These are phyloP conservation scores for Antarctomyces pellizariae DNA, from an alignment of 495 filamentous ascomycete genomes.

Conservation along the genomic window DNA sequence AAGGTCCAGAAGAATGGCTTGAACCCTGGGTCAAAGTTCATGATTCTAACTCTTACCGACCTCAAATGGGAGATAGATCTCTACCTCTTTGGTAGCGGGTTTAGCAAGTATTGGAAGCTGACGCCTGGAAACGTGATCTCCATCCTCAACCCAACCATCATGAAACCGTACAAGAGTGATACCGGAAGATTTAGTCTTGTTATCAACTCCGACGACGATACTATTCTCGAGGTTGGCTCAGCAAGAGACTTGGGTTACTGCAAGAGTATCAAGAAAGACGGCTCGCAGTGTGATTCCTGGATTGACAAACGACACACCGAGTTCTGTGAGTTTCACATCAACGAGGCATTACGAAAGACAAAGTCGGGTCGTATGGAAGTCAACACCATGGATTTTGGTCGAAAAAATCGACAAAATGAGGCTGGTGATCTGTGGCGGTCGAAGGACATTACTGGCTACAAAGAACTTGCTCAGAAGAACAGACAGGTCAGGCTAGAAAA, in stretches of 20 bases:
- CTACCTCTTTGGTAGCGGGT: conserved; percentile 78
- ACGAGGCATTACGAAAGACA: conserved; percentile 47
- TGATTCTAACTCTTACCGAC: conserved; percentile 74
- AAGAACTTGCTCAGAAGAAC: no score
- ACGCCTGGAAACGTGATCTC: conserved; percentile 70
- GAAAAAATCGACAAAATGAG: conserved; percentile 19
- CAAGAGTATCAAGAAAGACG: conserved; percentile 63
- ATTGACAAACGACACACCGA: conserved; percentile 71
- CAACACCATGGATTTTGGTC: conserved; percentile 34
- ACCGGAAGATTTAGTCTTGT: conserved; percentile 67
- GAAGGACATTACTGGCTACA: no score
- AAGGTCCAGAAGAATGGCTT: conserved; percentile 32
- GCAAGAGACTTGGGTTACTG: conserved; percentile 78
- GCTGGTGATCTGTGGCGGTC: no score
- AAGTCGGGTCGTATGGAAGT: conserved; percentile 58
- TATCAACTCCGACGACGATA: conserved; percentile 64
- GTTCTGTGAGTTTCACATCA: conserved; percentile 83
- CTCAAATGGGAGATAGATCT: conserved; percentile 79
- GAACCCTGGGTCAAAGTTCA: conserved; percentile 48
- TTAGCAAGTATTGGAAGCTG: conserved; percentile 77
- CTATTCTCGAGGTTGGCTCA: conserved; percentile 68
- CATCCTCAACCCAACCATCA: conserved; percentile 76
- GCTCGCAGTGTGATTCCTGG: conserved; percentile 59
- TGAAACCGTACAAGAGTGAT: conserved; percentile 58
- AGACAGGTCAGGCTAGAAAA: no score